Evolutionary conservation across 176 grass and related monocot genomes (phyloP), one percentile per base, ranked within the genome.

Genomic region (Oryza glaberrima): DNA sequence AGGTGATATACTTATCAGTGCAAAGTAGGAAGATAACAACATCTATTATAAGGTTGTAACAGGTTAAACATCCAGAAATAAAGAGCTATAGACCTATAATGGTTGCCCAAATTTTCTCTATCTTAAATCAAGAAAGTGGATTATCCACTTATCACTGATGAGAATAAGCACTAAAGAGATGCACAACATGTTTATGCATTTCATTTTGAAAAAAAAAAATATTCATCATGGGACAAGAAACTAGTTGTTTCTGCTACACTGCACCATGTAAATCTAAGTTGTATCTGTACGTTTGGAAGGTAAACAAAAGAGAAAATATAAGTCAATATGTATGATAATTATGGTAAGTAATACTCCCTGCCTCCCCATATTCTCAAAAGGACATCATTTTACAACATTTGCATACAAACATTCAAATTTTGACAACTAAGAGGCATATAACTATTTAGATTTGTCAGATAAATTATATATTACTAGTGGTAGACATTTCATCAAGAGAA

Each of bases 141-240:
- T 44, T 44, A 44, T 44, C 43, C 9, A 3, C 43, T 44, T 75
- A 40, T 49, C 58, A 20, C 74, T 54, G 30, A 51, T 56, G 34
- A 74, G 60, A 67, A 80, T 80, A 67, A 75, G 44, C 60, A 86
- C 16, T 65, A 64, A 56, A 44, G 66, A 86, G 19, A 66, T 81
- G 84, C 30, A 32, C 30, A 32, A 32, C 30, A 32, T 32, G 30
- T 32, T 32, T 32, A 32, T 32, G 30, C 25, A 20, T 16, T 79
- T 73, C 16, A 51, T 54, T 17, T 54, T 83, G 23, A 19, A 70
- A 49, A 70, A 30, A 22, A 32, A 9, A 44, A 44, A 2, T 44
- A 44, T 11, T 44, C 43, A 2, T 44, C 9, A 2, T 44, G 43
- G 43, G 9, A 44, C 43, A 44, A 44, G 43, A 44, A 44, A 44